Evolutionary conservation across 352 stramenopile species (phyloP).

Genomic region (Pythium angustatum): DNA sequence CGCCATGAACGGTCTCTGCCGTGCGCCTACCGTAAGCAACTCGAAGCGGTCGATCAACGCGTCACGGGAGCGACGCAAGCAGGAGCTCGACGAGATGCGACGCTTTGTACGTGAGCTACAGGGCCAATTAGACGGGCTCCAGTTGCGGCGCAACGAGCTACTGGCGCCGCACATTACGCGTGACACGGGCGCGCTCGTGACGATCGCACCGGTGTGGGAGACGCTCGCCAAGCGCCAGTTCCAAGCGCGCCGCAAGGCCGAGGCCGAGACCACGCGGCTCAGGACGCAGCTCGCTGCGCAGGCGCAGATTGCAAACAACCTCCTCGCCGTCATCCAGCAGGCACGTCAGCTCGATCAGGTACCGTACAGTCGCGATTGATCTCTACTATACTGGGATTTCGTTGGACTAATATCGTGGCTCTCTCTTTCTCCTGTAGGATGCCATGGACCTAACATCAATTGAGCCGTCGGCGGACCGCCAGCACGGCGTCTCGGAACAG

Average conservation of each 20-base stretch:
- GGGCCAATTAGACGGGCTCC: background rate
- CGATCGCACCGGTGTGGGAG: conserved; percentile 6
- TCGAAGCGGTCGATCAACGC: background rate
- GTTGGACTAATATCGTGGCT: no score
- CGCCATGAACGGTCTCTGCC: no score
- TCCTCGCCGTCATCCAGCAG: background rate
- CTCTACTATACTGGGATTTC: background rate
- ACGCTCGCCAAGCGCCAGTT: conserved; percentile 3
- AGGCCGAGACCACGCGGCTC: conserved; percentile 1
- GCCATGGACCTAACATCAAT: no score
- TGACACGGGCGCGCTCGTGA: conserved; percentile 9
- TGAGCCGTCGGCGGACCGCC: background rate
- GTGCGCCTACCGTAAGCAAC: no score
- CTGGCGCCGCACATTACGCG: background rate
- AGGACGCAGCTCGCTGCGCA: background rate
- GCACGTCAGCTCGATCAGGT: conserved; percentile 2
- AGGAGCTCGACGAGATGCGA: background rate
- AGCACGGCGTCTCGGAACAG: background rate
- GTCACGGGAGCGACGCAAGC: conserved; percentile 3
- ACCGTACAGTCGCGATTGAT: no score
- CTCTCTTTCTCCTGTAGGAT: no score
- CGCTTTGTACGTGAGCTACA: background rate
- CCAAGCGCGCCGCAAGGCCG: conserved; percentile 9
- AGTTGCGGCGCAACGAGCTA: conserved; percentile 1
- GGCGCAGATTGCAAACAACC: background rate